Evolutionary conservation across 1,139 yeast genomes (phyloP), one percentile per base, ranked within the genome.

Genomic region (Debaryomyces coudertii): DNA sequence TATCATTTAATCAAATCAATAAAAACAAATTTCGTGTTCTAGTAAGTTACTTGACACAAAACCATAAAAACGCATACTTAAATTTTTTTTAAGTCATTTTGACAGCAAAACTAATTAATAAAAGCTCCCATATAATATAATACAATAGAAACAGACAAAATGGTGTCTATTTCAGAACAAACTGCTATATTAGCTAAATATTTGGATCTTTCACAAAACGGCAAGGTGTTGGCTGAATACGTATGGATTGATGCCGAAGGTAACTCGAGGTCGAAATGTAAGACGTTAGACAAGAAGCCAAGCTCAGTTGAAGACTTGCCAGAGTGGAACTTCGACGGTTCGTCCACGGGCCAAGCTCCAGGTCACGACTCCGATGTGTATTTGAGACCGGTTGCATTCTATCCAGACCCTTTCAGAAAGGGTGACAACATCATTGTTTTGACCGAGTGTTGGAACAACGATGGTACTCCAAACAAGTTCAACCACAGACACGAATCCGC

Each of bases 291-390:
- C 62, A 82, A 84, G 73, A 79, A 74, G 62, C 89, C 95, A 48
- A 64, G 81, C 42, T 76, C 86, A 37, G 78, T 89, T 47, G 95
- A 88, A 54, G 96, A 93, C 64, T 80, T 93, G 59, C 97, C 98
- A 57, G 97, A 92, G 73, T 93, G 99, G 99, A 93, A 93, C 82
- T 93, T 93, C 63, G 99, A 93, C 70, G 99, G 99, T 72, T 92
- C 98, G 40, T 90, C 98, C 28, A 93, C 99, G 44, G 93, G 90
- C 56, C 99, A 93, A 79, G 99, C 99, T 48, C 97, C 98, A 62
- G 99, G 99, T 59, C 85, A 88, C 70, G 93, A 93, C 77, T 90
- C 98, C 43, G 99, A 93, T 68, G 82, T 93, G 54, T 90, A 90
- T 71, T 79, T 93, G 64, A 86, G 96, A 73, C 99, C 99, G 16